A percentile compares a stretch with the other conserved stretches of the same genome.
Conservation (phyloP, 2,329 filamentous ascomycete genomes). For the Fusarium sp. region DNA sequence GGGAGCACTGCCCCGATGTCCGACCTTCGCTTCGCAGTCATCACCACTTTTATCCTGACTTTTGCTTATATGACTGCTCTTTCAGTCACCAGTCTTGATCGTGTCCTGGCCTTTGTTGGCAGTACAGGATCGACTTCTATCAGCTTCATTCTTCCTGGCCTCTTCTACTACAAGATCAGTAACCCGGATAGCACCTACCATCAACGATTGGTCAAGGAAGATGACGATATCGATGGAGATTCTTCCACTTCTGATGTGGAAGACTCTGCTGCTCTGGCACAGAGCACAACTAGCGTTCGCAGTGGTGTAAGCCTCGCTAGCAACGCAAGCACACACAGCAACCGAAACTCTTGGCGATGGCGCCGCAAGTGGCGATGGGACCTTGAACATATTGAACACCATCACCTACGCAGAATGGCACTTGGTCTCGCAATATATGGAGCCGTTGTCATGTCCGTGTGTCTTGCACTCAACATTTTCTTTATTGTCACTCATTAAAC, state of each 20-base stretch:
- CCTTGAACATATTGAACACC: constrained; percentile 71
- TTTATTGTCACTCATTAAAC: constrained; percentile 70
- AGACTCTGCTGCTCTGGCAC: constrained; percentile 56
- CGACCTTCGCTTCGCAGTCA: constrained; percentile 86
- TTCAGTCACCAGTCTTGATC: constrained; percentile 88
- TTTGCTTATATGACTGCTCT: constrained; percentile 89
- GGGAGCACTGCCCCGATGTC: constrained; percentile 74
- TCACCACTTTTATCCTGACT: constrained; percentile 88
- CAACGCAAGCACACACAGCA: constrained; percentile 43
- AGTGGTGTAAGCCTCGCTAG: constrained; percentile 55
- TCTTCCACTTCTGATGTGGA: constrained; percentile 62
- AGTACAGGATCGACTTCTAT: constrained; percentile 95
- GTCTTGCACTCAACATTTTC: constrained; percentile 85
- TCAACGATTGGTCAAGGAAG: constrained; percentile 87
- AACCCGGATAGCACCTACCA: constrained; percentile 87
- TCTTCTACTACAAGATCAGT: constrained; percentile 99
- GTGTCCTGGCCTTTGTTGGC: constrained; percentile 93
- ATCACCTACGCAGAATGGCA: constrained; percentile 76
- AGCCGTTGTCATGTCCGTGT: constrained; percentile 87
- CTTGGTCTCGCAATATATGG: constrained; percentile 86
- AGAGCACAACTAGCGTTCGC: constrained; percentile 59
- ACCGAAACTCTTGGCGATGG: constrained; percentile 58
- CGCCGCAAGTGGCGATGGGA: constrained; percentile 69
- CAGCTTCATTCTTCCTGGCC: constrained; percentile 92
- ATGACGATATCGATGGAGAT: constrained; percentile 80